Percentiles rank a stretch among this genome's conserved stretches.
Evolutionary conservation across 2,329 filamentous ascomycete species (phyloP).

Genomic region (Apiospora malaysiana): DNA sequence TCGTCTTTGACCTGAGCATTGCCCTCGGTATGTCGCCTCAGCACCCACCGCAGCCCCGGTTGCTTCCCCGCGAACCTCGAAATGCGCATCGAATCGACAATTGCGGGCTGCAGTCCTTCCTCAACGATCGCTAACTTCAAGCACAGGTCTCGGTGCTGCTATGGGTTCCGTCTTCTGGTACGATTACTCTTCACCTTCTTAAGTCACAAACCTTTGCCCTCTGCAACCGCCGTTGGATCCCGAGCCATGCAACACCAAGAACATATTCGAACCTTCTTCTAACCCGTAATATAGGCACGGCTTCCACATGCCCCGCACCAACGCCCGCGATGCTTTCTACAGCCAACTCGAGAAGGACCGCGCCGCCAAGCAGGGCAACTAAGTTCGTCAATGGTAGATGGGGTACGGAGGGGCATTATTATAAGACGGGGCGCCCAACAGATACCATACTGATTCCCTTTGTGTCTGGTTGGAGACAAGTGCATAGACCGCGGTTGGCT

Average conservation of each 20-base stretch:
- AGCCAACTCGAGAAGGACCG: slow-evolving; percentile 63
- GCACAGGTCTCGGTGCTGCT: slow-evolving; percentile 56
- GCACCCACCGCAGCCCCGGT: not conserved
- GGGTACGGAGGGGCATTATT: not conserved
- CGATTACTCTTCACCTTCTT: slow-evolving; percentile 32
- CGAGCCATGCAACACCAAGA: not conserved
- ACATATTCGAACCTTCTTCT: not conserved
- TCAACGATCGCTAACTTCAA: slow-evolving; percentile 40
- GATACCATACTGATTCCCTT: slow-evolving; percentile 19
- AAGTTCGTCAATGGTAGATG: slow-evolving; percentile 16
- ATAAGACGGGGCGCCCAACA: slow-evolving; percentile 12
- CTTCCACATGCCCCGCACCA: slow-evolving; percentile 65
- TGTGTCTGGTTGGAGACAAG: slow-evolving; percentile 19
- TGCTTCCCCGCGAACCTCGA: not conserved
- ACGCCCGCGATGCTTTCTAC: slow-evolving; percentile 64
- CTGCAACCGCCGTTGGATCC: not conserved
- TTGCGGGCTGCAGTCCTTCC: slow-evolving; percentile 27
- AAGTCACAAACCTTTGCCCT: not conserved
- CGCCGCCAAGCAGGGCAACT: slow-evolving; percentile 42
- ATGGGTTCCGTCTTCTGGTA: slow-evolving; percentile 66
- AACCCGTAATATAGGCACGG: slow-evolving; percentile 56
- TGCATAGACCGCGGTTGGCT: slow-evolving; percentile 17
- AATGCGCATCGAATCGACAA: not conserved
- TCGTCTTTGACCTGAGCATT: slow-evolving; percentile 62
- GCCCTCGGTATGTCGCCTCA: slow-evolving; percentile 55